Evolutionary conservation across 2,329 filamentous ascomycete species (phyloP).

Genomic region (Xenosphaeropsis pyriputrescens): DNA sequence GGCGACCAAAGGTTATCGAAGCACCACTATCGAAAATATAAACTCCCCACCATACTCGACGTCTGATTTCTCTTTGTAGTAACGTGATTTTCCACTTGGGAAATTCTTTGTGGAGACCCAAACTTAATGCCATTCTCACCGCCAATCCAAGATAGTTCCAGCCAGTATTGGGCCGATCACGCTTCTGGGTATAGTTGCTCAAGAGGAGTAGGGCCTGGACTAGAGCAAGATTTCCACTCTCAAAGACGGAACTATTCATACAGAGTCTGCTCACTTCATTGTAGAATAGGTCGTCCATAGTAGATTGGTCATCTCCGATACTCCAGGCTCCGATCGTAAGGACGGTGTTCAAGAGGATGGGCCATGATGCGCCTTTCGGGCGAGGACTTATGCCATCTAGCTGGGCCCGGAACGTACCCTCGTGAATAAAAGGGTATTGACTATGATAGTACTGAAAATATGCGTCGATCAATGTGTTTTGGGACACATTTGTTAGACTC

Average conservation of each 20-base stretch:
- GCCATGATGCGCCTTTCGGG: conserved; percentile 7
- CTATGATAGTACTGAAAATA: background rate
- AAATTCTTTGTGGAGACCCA: conserved; percentile 26
- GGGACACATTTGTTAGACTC: background rate
- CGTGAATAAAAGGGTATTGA: background rate
- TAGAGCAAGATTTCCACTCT: conserved; percentile 27
- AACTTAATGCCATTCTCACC: conserved; percentile 63
- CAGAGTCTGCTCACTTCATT: conserved; percentile 13
- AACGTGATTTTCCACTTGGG: conserved; percentile 5
- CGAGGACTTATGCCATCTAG: conserved; percentile 2
- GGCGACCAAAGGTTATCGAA: conserved; percentile 7
- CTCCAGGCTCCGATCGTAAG: conserved; percentile 8
- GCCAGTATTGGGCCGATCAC: conserved; percentile 32
- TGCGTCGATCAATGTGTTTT: background rate
- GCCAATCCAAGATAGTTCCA: conserved; percentile 79
- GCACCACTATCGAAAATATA: conserved; percentile 8
- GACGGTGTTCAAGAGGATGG: conserved; percentile 7
- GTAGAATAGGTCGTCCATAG: conserved; percentile 6
- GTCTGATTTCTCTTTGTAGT: conserved; percentile 7
- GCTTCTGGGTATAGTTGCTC: conserved; percentile 34
- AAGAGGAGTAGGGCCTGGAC: conserved; percentile 29
- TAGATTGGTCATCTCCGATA: conserved; percentile 4
- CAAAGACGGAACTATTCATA: conserved; percentile 24
- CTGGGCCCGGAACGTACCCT: background rate
- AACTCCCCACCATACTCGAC: conserved; percentile 7